Evolutionary conservation across 1,284 basidiomycete genomes (phyloP).

Genomic region (Phellopilus nigrolimitatus): DNA sequence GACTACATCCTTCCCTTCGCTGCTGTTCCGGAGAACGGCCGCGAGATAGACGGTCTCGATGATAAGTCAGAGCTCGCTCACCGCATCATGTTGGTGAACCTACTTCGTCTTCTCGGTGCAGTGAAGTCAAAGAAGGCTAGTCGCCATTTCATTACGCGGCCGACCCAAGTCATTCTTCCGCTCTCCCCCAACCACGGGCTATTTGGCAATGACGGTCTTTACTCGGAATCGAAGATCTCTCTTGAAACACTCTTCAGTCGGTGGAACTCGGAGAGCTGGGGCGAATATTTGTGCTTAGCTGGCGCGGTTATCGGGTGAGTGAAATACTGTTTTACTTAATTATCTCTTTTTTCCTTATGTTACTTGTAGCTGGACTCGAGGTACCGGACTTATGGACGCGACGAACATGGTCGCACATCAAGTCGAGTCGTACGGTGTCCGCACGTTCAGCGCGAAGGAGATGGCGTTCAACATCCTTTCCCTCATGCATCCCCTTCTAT

Average conservation of each 20-base stretch:
- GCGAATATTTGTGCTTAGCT: constrained; percentile 95
- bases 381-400: constrained; percentile 96
- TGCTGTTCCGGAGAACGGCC: constrained; percentile 96
- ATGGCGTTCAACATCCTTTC: constrained; percentile 99
- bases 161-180: constrained; percentile 96
- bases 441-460: constrained; percentile 98
- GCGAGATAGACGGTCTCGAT: constrained; percentile 95
- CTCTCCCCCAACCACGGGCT: constrained; percentile 97
- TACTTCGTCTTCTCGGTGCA: constrained; percentile 91
- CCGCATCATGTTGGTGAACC: constrained; percentile 93
- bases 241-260: constrained; percentile 97
- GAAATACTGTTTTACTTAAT: constrained; percentile 6
- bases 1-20: constrained; percentile 99
- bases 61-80: constrained; percentile 98
- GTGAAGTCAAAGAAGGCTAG: constrained; percentile 98
- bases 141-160: constrained; percentile 92
- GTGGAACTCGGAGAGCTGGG: constrained; percentile 98
- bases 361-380: constrained; percentile 80
- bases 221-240: constrained; percentile 98
- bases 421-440: constrained; percentile 88
- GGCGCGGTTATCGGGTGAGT: constrained; percentile 95
- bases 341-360: constrained; percentile 23
- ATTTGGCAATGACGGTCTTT: constrained; percentile 97
- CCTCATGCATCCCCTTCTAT: constrained; percentile 97
- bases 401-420: constrained; percentile 95